Evolutionary conservation across 208 protist species (phyloP), one percentile per base, ranked within the genome.

Genomic region (Acanthamoeba royreba): DNA sequence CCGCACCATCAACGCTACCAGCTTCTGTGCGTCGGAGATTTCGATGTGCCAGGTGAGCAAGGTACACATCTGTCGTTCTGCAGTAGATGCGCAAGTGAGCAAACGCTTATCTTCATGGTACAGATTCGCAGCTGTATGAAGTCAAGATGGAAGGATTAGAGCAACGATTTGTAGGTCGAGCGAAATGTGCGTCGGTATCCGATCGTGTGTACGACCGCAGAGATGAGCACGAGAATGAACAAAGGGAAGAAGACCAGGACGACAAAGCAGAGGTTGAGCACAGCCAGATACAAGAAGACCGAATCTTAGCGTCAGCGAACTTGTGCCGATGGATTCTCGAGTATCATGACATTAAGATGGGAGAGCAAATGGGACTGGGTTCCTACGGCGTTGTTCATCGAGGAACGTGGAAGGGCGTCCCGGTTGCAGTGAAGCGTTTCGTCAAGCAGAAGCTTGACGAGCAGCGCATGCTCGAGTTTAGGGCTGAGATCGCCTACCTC

Each of bases 391-490:
- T 72, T 8, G 61, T 72, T 35, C 19, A 28, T 35, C 15, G 28
- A 8, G 61, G 61, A 4, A 11, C 19, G 61, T 72, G 61, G 61
- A 72, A 72, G 61, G 61, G 61, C 61, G 40, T 25, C 13, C 25
- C 15, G 3, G 61, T 72, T 11, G 45, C 61, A 8, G 25, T 72
- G 31, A 72, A 72, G 61, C 61, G 61, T 35, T 38, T 72, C 3
- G 61, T 33, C 46, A 52, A 93, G 93, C 77, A 92, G 95, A 45
- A 47, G 92, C 22, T 52, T 22, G 91, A 96, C 97, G 61, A 72
- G 61, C 61, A 35, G 31, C 31, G 11, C 25, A 7, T 72, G 61
- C 61, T 72, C 61, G 61, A 28, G n/a, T 72, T 72, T 35, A 28
- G 25, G 13, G 61, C 61, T 35, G 61, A 72, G 61, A 7, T 93